Base-by-base conservation (phyloP, 2,329 filamentous ascomycete genomes). In the Fonsecaea pedrosoi region DNA sequence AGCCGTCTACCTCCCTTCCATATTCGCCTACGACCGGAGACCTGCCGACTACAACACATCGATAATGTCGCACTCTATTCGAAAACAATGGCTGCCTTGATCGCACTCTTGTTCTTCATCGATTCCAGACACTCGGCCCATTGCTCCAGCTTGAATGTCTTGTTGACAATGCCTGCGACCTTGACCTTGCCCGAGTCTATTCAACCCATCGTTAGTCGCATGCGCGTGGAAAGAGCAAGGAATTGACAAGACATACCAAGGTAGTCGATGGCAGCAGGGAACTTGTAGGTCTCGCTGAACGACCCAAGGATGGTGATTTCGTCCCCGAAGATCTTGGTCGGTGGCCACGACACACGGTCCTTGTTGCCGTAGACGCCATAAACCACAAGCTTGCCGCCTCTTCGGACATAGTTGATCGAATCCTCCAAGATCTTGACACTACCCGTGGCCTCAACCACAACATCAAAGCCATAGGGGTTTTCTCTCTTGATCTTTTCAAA, bases 251-350 rank as follows among this genome's bases (percentile, higher is more conserved):
- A 66, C 66, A 67, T 70, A 69, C 66, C 69, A 56, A 83, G 78
- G 69, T 86, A 86, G 72, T 83, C 82, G 69, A 86, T 84, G 54
- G 84, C 83, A 56, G 83, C 82, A 18, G 84, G 88, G 82, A 90
- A 90, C 83, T 89, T 90, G 79, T 88, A 90, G 30, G 88, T 90
- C 78, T 91, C 89, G 56, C 87, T 90, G 80, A 92, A 92, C 60
- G 86, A 89, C 32, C 89, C 89, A 62, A 92, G 80, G 71, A 92
- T 90, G 71, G 88, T 91, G 72, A 92, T 90, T 77, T 92, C 89
- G 69, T 85, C 82, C 50, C 82, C 82, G 50, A 81, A 91, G 73
- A 92, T 92, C 81, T 89, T 90, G 76, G 85, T 83, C n/a, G 90
- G 90, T 4, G 87, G 82, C 88, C 89, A 91, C 3, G 85, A 82